Evolutionary conservation across 805 yeast species (phyloP), one percentile per base, ranked within the genome.

Genomic region (Saccharomycopsis amapae): DNA sequence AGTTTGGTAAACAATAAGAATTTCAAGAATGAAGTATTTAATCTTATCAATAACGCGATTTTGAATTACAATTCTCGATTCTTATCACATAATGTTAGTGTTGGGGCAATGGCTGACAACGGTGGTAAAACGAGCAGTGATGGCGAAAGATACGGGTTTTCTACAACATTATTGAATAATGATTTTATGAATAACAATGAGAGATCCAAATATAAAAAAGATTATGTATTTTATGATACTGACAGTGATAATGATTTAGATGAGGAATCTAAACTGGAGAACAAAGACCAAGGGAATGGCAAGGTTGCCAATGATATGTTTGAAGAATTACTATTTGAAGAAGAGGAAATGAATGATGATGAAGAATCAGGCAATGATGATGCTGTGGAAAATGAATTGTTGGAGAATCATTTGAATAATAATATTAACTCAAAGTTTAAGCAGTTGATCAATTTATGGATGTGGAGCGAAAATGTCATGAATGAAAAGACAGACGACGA

Each of bases 1-100:
- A 70, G 77, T 31, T 59, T 79, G 32, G 87, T 88, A 10, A 88
- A 88, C 62, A 72, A 72, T 55, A 78, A 80, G 3, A 76, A 84
- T 5, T 62, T 85, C 37, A 57, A 59, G 32, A 48, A 44, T 28
- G 52, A 48, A 28, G 49, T 50, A 7, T 50, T 50, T 36, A 47
- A 50, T 35, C 31, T 50, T 18, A 40, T 50, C 20, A 50, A 50
- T 26, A 47, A 47, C 28, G 44, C 53, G 3, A 47, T 50, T 23
- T 30, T 40, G 9, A 45, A 47, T 24, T 47, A 50, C 24, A 51
- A 40, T 15, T 54, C 52, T 17, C 50, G 40, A 10, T 46, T 47
- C 20, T 50, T 45, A 19, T 45, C 51, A 5, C 7, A 33, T 6
- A 30, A 19, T 17, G 9, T 39, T 6, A 19, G 23, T 12, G 10